A percentile compares a stretch with the other conserved stretches of the same genome.
phyloP scores from a whole-genome alignment of 2,329 filamentous ascomycete species.

The Exophiala sp. region DNA sequence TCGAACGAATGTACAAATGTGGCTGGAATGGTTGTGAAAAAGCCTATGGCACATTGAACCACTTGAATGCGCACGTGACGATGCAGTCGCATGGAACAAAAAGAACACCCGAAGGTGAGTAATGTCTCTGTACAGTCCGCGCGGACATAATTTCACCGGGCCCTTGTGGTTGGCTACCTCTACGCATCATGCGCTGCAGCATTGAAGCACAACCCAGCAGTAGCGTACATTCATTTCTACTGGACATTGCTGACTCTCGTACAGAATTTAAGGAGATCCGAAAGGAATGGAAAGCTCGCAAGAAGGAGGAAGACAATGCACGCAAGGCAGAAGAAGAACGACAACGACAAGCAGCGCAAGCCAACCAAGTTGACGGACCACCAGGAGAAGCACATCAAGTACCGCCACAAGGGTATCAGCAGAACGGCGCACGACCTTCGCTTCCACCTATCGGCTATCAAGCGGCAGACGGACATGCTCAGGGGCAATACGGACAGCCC shows the following conservation, averaged over 20 bases:
- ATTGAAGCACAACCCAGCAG: not conserved
- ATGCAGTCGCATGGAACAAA: constrained; percentile 97
- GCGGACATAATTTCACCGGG: no score
- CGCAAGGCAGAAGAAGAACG: constrained; percentile 89
- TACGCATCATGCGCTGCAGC: no score
- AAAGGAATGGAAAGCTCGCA: constrained; percentile 98
- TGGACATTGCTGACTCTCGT: constrained; percentile 7
- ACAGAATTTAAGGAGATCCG: constrained; percentile 98
- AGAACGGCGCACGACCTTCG: constrained; percentile 57
- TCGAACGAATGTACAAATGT: constrained; percentile 99
- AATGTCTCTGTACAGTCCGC: constrained; percentile 1
- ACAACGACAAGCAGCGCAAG: constrained; percentile 57
- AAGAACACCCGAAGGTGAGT: constrained; percentile 92
- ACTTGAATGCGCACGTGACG: constrained; percentile 95
- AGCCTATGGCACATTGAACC: constrained; percentile 95
- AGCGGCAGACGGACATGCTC: constrained; percentile 52
- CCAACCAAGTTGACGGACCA: constrained; percentile 50
- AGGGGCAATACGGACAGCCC: constrained; percentile 60
- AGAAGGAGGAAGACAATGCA: constrained; percentile 94
- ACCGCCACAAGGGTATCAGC: constrained; percentile 42
- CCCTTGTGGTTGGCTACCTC: no score
- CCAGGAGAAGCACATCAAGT: constrained; percentile 40
- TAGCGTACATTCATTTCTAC: not conserved
- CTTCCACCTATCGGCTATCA: constrained; percentile 74
- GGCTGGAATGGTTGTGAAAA: constrained; percentile 99